Base-by-base conservation (phyloP, 768 basidiomycete genomes). In the Chlorophyllum brunneum region DNA sequence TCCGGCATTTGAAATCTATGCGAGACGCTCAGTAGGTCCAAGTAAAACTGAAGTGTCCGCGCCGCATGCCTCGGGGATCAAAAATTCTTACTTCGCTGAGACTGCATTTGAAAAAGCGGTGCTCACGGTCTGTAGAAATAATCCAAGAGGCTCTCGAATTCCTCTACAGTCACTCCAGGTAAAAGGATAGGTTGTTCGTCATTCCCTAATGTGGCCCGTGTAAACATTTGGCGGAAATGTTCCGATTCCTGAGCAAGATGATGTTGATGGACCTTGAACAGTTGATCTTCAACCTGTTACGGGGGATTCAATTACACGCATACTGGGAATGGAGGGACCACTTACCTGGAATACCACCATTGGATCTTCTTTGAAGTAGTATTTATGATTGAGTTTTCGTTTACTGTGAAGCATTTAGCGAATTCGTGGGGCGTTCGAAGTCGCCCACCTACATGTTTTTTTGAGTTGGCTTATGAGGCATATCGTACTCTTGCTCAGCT, bases 101-200 rank as follows among this genome's bases (percentile, higher is more conserved):
- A 40, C 10, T 5, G 4, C 24, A 27, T n/a, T 7, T 27, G 4
- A 2, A 27, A 27, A 29, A n/a, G 5, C 15, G 24, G 24, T 18
- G 59, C 68, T 37, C 37, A 73, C 74, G 69, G 61, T 13, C 67
- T 52, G 49, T 74, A 72, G 27, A 73, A 68, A 54, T 69, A 74
- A 11, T 72, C 65, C n/a, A 73, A 59, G 2, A 76, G 63, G 6
- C 61, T 59, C 46, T 72, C 71, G 45, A 75, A 71, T 51, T 76
- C 73, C 4, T 48, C 29, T 6, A 51, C 39, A 8, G 60, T 66
- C 5, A 72, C 70, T 16, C 63, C 70, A 2, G 65, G 62, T 33
- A 75, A 56, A 2, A 34, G 37, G 39, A 76, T 67, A 0, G 72
- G 63, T 3, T 55, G 63, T 5, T 70, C 64, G 37, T 71, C 69